Evolutionary conservation across 2,329 filamentous ascomycete genomes (phyloP).

Genomic region (Apiospora koreana): DNA sequence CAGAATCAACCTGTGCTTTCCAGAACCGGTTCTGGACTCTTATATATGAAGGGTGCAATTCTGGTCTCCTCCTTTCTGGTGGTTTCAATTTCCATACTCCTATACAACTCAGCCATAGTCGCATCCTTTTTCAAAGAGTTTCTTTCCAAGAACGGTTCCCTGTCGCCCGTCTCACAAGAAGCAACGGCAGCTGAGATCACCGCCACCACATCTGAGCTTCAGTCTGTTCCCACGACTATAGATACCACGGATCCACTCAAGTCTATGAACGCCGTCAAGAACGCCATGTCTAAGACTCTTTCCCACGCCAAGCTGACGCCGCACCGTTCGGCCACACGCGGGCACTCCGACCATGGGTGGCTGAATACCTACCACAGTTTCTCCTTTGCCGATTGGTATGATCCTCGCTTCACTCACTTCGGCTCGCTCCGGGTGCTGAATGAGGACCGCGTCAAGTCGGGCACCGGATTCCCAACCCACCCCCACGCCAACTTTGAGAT

Average conservation of each 20-base stretch:
- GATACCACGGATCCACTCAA: background rate
- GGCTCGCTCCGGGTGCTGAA: constrained; percentile 83
- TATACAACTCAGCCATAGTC: constrained; percentile 25
- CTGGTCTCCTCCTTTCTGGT: constrained; percentile 28
- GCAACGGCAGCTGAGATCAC: background rate
- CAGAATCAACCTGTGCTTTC: constrained; percentile 16
- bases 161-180: constrained; percentile 1
- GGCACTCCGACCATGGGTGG: constrained; percentile 83
- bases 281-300: constrained; percentile 63
- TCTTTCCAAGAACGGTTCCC: background rate
- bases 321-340: constrained; percentile 70
- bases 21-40: constrained; percentile 12
- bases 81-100: constrained; percentile 30
- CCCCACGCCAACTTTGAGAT: constrained; percentile 87
- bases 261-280: constrained; percentile 41
- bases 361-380: constrained; percentile 87
- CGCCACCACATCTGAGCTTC: constrained; percentile 11
- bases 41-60: constrained; percentile 36
- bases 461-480: constrained; percentile 81
- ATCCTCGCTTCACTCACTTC: constrained; percentile 68
- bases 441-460: constrained; percentile 77
- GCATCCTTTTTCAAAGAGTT: constrained; percentile 17
- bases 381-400: constrained; percentile 73
- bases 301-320: constrained; percentile 72
- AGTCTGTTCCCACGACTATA: constrained; percentile 9